A percentile compares a stretch with the other conserved stretches of the same genome.
Evolutionary conservation across 2,329 filamentous ascomycete species (phyloP).

Genomic region (Hymenoscyphus linearis): DNA sequence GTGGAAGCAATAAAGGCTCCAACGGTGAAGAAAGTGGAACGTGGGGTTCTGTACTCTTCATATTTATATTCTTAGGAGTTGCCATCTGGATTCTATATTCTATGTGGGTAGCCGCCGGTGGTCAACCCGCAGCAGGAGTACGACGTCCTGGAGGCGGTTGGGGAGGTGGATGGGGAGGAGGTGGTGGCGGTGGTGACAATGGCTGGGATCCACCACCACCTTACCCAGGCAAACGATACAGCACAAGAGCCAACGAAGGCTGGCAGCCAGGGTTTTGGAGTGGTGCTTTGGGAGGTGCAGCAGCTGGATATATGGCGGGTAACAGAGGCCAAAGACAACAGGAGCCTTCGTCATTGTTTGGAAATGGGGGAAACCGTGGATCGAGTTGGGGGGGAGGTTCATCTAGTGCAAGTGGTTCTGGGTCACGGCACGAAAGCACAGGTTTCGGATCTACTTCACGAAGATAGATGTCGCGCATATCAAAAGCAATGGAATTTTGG

Average conservation of each 20-base stretch:
- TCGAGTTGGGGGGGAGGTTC: constrained; percentile 18
- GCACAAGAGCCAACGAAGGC: constrained; percentile 34
- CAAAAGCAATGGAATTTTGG: background rate
- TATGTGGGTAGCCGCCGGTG: constrained; percentile 35
- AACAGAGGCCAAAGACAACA: constrained; percentile 39
- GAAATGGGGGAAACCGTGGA: constrained; percentile 12
- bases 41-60: constrained; percentile 47
- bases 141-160: constrained; percentile 37
- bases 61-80: constrained; percentile 55
- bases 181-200: constrained; percentile 27
- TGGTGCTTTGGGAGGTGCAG: constrained; percentile 56
- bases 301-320: constrained; percentile 61
- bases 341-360: constrained; percentile 14
- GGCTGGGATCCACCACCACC: constrained; percentile 29
- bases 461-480: constrained; percentile 35
- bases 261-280: constrained; percentile 75
- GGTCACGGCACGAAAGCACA: constrained; percentile 55
- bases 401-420: constrained; percentile 18
- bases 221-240: constrained; percentile 27
- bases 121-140: constrained; percentile 7
- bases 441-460: constrained; percentile 67
- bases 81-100: constrained; percentile 57
- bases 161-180: constrained; percentile 39
- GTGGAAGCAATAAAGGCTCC: constrained; percentile 19
- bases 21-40: constrained; percentile 26